These are phyloP conservation scores for Fraxinus angustifolia DNA, from an alignment of 305 asterid genomes.

Conservation along the genomic window DNA sequence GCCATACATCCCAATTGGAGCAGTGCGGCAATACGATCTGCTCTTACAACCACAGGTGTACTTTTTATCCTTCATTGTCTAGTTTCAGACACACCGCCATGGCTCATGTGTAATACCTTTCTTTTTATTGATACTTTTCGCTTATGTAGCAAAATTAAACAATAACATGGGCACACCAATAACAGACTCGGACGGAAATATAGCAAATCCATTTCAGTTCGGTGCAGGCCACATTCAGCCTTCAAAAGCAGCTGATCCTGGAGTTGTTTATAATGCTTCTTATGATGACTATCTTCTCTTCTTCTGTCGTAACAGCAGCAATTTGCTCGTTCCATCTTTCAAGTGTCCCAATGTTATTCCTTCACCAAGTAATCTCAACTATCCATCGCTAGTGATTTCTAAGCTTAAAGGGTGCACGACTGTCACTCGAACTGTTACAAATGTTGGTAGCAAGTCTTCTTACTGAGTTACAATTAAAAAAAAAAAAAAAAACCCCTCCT, in stretches of 20 bases:
- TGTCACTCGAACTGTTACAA: too few relatives aligned
- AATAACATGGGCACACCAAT: slow-evolving; percentile 29
- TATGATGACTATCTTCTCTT: slow-evolving; percentile 38
- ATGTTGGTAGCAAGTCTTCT: too few relatives aligned
- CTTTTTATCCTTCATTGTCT: neutral
- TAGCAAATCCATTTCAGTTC: slow-evolving; percentile 35
- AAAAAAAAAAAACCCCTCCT: too few relatives aligned
- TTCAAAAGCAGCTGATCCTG: slow-evolving; percentile 47
- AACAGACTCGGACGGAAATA: slow-evolving; percentile 24
- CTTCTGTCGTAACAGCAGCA: slow-evolving; percentile 24
- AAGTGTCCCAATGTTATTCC: slow-evolving; percentile 8
- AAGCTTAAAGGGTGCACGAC: too few relatives aligned
- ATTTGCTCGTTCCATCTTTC: slow-evolving; percentile 15
- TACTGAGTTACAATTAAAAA: too few relatives aligned
- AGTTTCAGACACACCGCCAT: neutral
- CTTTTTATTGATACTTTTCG: neutral
- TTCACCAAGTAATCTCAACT: neutral
- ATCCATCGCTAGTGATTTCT: too few relatives aligned
- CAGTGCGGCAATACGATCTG: slow-evolving; percentile 69
- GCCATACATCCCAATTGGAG: slow-evolving; percentile 68
- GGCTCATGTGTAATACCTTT: neutral
- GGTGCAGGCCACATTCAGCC: slow-evolving; percentile 48
- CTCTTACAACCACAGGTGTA: slow-evolving; percentile 51
- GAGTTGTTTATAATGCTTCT: slow-evolving; percentile 39
- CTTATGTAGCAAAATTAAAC: slow-evolving; percentile 28